phyloP scores from a whole-genome alignment of 148 eudicot species.

The Vaccinium macrocarpon region DNA sequence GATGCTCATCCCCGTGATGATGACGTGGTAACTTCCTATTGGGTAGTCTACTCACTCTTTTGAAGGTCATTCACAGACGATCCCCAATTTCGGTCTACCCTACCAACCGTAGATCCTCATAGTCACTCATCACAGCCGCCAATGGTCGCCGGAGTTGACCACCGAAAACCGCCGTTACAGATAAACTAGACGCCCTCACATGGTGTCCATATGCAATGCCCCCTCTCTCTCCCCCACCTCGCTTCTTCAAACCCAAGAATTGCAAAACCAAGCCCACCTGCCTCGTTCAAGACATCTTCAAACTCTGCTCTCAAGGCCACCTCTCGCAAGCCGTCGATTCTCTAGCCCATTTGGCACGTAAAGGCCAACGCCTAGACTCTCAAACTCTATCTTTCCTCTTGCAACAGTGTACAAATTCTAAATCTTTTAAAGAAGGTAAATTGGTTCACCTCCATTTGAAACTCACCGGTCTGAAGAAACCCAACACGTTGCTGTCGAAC shows the following conservation, averaged over 20 bases:
- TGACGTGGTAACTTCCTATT: not conserved
- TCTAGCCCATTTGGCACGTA: constrained; percentile 31
- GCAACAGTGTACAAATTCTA: constrained; percentile 44
- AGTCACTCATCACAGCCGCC: not conserved
- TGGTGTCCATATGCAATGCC: constrained; percentile 63
- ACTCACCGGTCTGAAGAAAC: constrained; percentile 54
- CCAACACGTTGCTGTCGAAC: constrained; percentile 53
- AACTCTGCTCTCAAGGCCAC: constrained; percentile 52
- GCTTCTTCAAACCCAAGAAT: constrained; percentile 16
- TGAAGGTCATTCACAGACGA: not conserved
- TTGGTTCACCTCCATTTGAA: constrained; percentile 75
- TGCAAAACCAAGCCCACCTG: constrained; percentile 28
- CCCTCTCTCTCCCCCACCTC: constrained; percentile 25
- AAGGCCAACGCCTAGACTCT: constrained; percentile 55
- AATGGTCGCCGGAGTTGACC: constrained; percentile 1
- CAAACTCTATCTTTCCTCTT: constrained; percentile 45
- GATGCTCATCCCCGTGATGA: not conserved
- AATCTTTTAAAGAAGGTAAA: constrained; percentile 60
- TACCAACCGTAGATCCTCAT: constrained; percentile 1
- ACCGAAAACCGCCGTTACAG: not conserved
- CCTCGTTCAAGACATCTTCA: constrained; percentile 38
- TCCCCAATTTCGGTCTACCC: not conserved
- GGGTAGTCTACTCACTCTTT: not conserved
- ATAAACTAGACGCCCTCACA: constrained; percentile 25
- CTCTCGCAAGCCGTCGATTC: constrained; percentile 53